Conservation (phyloP, 2,329 filamentous ascomycete species). For the Aspergillus udagawae region DNA sequence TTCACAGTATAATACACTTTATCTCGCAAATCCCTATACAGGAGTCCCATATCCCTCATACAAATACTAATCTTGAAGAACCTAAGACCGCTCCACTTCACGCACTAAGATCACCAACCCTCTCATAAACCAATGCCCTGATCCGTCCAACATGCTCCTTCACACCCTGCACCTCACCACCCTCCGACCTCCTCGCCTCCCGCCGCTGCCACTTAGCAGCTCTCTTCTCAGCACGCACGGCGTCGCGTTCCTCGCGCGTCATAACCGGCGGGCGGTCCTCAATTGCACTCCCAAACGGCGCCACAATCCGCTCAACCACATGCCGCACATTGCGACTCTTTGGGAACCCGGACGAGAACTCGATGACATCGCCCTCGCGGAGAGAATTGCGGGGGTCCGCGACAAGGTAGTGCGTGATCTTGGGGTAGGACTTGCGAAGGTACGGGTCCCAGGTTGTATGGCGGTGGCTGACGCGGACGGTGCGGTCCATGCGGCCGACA, state of each 20-base stretch:
- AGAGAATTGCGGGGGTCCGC: slow-evolving; percentile 40
- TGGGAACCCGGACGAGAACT: slow-evolving; percentile 39
- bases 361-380: slow-evolving; percentile 42
- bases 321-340: slow-evolving; percentile 37
- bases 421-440: slow-evolving; percentile 36
- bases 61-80: not conserved
- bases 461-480: slow-evolving; percentile 35
- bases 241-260: slow-evolving; percentile 33
- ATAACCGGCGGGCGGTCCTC: slow-evolving; percentile 35
- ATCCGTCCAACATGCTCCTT: slow-evolving; percentile 26
- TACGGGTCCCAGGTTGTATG: slow-evolving; percentile 33
- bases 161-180: slow-evolving; percentile 5
- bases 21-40: not conserved
- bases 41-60: not conserved
- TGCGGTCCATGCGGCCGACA: slow-evolving; percentile 40
- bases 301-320: slow-evolving; percentile 41
- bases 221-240: slow-evolving; percentile 26
- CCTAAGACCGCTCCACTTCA: not conserved
- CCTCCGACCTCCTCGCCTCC: slow-evolving; percentile 22
- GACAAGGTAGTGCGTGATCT: slow-evolving; percentile 32
- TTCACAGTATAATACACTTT: not conserved
- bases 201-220: slow-evolving; percentile 29
- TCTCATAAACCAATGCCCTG: slow-evolving; percentile 26
- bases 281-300: slow-evolving; percentile 36
- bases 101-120: slow-evolving; percentile 1